Conservation (phyloP, 257 asterid species). For the Solanum raphanifolium region DNA sequence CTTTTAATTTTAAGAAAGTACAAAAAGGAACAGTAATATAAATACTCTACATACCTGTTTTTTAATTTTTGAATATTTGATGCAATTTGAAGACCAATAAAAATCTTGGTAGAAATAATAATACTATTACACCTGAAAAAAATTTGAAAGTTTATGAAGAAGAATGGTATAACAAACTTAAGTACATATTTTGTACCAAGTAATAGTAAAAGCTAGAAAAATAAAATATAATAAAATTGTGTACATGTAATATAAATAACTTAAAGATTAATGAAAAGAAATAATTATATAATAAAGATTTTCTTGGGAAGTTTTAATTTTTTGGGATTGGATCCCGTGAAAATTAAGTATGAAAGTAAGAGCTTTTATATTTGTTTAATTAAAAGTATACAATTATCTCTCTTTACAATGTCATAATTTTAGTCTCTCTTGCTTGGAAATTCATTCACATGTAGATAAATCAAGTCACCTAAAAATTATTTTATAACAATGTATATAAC, state of each 20-base stretch:
- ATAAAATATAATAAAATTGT: not conserved
- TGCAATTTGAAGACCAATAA: not conserved
- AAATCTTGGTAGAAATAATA: not conserved
- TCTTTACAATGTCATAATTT: not conserved
- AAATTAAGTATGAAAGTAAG: conserved; percentile 4
- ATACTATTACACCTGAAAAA: not conserved
- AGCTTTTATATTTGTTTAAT: not conserved
- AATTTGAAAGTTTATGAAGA: not conserved
- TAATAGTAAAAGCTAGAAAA: not conserved
- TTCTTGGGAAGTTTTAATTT: not conserved
- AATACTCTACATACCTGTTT: not conserved
- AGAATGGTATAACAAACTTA: not conserved
- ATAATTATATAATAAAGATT: not conserved
- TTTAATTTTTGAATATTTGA: not conserved
- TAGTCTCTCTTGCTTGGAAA: too few species aligned
- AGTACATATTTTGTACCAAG: not conserved
- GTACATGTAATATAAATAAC: not conserved
- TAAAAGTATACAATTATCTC: not conserved
- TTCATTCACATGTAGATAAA: too few species aligned
- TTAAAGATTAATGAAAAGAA: not conserved
- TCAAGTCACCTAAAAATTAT: too few species aligned
- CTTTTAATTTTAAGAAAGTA: not conserved
- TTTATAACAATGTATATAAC: too few species aligned
- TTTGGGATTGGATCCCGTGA: conserved; percentile 7
- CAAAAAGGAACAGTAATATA: not conserved